Conservation (phyloP, 148 eudicot species). For the Persicaria maculosa region DNA sequence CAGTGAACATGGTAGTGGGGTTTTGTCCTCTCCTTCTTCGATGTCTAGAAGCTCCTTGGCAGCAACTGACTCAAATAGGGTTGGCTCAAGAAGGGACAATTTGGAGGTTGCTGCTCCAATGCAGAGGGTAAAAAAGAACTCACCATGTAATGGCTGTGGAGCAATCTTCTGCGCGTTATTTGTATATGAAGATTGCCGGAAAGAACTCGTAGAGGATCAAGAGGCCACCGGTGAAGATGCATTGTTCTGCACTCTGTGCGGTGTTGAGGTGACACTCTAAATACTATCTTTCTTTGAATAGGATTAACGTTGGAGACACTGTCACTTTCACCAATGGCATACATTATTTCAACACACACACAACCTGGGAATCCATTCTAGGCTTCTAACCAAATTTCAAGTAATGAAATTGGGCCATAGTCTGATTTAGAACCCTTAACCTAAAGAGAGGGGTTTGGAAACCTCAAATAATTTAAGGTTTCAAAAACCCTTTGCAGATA, state of each 20-base stretch:
- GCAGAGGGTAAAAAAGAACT: constrained; percentile 18
- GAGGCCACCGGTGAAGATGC: constrained; percentile 71
- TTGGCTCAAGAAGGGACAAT: constrained; percentile 48
- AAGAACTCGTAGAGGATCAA: constrained; percentile 53
- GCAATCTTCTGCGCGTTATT: constrained; percentile 58
- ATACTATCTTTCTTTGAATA: background rate
- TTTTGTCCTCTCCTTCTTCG: constrained; percentile 62
- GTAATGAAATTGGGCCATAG: background rate
- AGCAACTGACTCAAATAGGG: constrained; percentile 61
- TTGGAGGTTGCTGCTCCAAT: constrained; percentile 26
- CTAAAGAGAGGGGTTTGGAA: background rate
- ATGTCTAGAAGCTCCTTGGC: constrained; percentile 61
- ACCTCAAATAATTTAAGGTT: too few relatives aligned
- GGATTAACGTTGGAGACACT: background rate
- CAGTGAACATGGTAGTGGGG: constrained; percentile 43
- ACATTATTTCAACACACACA: background rate
- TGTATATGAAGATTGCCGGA: constrained; percentile 78
- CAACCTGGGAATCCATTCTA: background rate
- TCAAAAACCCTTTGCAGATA: too few relatives aligned
- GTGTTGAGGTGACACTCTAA: constrained; percentile 49
- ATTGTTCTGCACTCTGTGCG: constrained; percentile 85
- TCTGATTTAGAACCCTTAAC: background rate
- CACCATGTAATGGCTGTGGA: constrained; percentile 39
- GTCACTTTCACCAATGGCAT: background rate
- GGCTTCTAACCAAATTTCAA: background rate